These are phyloP conservation scores for Kluyveromyces marxianus DNA, from an alignment of 1,139 yeast species.

Conservation along the genomic window DNA sequence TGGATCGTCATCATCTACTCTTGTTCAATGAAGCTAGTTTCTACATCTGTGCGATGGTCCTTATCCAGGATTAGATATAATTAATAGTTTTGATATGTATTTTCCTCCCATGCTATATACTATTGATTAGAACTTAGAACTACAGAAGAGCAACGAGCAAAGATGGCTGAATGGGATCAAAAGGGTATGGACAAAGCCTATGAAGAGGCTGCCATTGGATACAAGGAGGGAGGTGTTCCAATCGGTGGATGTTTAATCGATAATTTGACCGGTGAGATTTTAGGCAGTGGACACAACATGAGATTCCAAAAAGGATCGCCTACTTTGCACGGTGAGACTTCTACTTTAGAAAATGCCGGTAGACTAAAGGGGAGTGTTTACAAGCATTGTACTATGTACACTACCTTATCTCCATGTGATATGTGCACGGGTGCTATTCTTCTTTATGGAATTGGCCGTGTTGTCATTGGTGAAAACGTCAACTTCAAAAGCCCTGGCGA, in stretches of 20 bases:
- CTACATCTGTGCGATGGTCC: too few species aligned
- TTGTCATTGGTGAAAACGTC: slow-evolving; percentile 81
- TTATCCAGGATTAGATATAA: too few species aligned
- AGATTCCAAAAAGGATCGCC: slow-evolving; percentile 77
- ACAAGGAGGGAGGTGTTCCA: slow-evolving; percentile 84
- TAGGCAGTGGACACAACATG: slow-evolving; percentile 85
- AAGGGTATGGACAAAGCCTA: slow-evolving; percentile 62
- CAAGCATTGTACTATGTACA: slow-evolving; percentile 73
- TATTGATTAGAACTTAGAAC: too few species aligned
- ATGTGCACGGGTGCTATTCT: slow-evolving; percentile 95
- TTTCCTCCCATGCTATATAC: too few species aligned
- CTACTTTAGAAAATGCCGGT: slow-evolving; percentile 85
- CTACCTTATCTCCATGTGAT: slow-evolving; percentile 85
- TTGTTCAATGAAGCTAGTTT: too few species aligned
- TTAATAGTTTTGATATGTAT: too few species aligned
- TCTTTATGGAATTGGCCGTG: slow-evolving; percentile 77
- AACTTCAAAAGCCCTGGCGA: slow-evolving; percentile 75
- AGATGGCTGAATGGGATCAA: slow-evolving; percentile 36
- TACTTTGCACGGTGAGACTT: slow-evolving; percentile 84
- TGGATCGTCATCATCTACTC: too few species aligned
- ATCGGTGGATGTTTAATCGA: slow-evolving; percentile 72
- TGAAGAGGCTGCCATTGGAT: slow-evolving; percentile 63
- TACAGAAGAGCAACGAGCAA: slow-evolving; percentile 6
- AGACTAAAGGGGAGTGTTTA: slow-evolving; percentile 62
- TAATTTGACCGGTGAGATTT: slow-evolving; percentile 65